Evolutionary conservation across 2,329 filamentous ascomycete species (phyloP), one percentile per base, ranked within the genome.

Genomic region (Apiospora saccharicola): DNA sequence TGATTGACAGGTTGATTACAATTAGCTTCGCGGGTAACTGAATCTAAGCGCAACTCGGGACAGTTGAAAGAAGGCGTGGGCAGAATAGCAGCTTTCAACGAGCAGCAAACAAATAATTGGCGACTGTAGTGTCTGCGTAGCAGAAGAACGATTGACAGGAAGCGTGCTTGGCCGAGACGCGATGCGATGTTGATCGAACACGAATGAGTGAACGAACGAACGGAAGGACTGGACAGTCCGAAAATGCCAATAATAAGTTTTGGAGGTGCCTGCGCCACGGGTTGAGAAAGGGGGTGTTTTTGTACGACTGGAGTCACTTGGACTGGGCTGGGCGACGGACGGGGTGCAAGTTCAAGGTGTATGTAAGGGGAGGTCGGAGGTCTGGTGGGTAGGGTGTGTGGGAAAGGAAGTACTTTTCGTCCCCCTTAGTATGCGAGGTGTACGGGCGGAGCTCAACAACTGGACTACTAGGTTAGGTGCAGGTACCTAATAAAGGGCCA

Each of bases 231-330:
- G 30, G 57, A 41, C 57, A 64, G 34, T 34, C 57, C 57, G 57
- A 64, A 64, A 64, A 64, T 64, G 57, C 57, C 57, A 64, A 64
- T 64, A 64, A 64, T 64, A 64, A 64, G 57, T 64, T 64, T 64
- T 64, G 57, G 34, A 64, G 57, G 57, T 64, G 57, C 57, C 57
- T 64, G 57, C 57, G 57, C 57, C 57, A 64, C 57, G 57, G 57
- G 57, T 64, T 64, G 57, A 64, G 57, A 64, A 64, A 64, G 57
- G 57, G 57, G 57, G 57, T 41, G 57, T 64, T 64, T 64, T 64
- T 64, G 57, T 64, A 64, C 57, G 19, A 64, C 30, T 37, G 57
- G 30, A 41, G 37, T 41, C 37, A 41, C 37, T 41, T 41, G 37
- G 37, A 41, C 49, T 26, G 49, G 49, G 41, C 30, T 41, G 57